phyloP scores from a whole-genome alignment of 352 stramenopile species.

The Phytophthora gonapodyides region DNA sequence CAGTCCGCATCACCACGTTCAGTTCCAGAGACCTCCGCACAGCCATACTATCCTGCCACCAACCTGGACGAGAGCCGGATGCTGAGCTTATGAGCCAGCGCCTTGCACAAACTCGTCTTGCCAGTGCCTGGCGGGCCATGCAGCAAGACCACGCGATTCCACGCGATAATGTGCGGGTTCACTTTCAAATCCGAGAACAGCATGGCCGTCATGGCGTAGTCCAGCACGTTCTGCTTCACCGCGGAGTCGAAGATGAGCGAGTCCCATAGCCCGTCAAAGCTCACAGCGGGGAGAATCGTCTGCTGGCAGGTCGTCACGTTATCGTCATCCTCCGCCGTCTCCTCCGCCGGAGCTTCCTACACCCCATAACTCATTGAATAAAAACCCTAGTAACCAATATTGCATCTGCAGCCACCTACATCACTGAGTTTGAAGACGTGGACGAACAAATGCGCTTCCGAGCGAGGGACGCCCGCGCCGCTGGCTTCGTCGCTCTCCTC shows the following conservation, averaged over 20 bases:
- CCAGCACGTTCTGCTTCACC: slow-evolving; percentile 83
- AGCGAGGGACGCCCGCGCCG: slow-evolving; percentile 25
- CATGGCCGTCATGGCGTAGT: slow-evolving; percentile 91
- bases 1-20: neutral
- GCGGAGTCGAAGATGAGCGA: slow-evolving; percentile 83
- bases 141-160: slow-evolving; percentile 92
- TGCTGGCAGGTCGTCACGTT: slow-evolving; percentile 83
- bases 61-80: slow-evolving; percentile 84
- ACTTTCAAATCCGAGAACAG: slow-evolving; percentile 89
- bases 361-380: no score
- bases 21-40: neutral
- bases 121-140: slow-evolving; percentile 93
- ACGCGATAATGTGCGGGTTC: slow-evolving; percentile 89
- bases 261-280: slow-evolving; percentile 80
- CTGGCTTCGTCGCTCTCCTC: slow-evolving; percentile 7
- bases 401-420: slow-evolving; percentile 30
- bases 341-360: slow-evolving; percentile 69
- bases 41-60: neutral
- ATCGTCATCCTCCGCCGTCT: slow-evolving; percentile 82
- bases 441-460: slow-evolving; percentile 52
- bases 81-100: slow-evolving; percentile 91
- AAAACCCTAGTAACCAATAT: no score
- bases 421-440: slow-evolving; percentile 81
- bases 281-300: slow-evolving; percentile 63
- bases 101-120: slow-evolving; percentile 93